phyloP scores from a whole-genome alignment of 805 yeast genomes.

The Danielia oregonensis region DNA sequence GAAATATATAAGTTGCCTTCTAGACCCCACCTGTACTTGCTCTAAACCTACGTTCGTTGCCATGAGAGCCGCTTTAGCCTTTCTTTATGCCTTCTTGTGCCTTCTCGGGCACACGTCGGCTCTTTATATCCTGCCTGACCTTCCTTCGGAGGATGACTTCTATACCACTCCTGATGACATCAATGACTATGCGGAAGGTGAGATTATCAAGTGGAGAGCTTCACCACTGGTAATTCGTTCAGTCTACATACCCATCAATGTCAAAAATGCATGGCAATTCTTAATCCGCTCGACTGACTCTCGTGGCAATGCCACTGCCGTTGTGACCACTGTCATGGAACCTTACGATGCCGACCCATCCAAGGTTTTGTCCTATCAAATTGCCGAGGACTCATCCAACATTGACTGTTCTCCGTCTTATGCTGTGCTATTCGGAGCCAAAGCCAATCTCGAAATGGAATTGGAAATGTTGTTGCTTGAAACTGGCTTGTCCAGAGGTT shows the following conservation, averaged over 20 bases:
- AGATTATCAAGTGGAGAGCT: slow-evolving; percentile 6
- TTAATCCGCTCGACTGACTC: slow-evolving; percentile 20
- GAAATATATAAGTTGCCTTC: no score
- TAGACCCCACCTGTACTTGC: no score
- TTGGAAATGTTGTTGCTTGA: slow-evolving; percentile 14
- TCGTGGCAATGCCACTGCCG: slow-evolving; percentile 17
- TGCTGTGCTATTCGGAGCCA: slow-evolving; percentile 13
- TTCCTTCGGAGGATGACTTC: slow-evolving; percentile 9
- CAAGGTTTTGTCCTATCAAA: slow-evolving; percentile 19
- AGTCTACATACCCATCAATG: neutral
- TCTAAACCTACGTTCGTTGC: no score
- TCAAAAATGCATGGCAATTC: slow-evolving; percentile 1
- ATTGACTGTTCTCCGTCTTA: slow-evolving; percentile 22
- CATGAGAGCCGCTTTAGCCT: no score
- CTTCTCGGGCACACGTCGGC: neutral
- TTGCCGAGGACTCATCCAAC: slow-evolving; percentile 19
- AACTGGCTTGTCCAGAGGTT: slow-evolving; percentile 23
- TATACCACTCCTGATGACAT: slow-evolving; percentile 7
- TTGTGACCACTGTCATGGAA: slow-evolving; percentile 19
- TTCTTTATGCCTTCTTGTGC: neutral
- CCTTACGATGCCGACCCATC: slow-evolving; percentile 22
- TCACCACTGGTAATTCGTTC: slow-evolving; percentile 3
- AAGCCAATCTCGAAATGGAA: slow-evolving; percentile 13
- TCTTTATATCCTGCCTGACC: neutral
- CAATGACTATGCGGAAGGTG: slow-evolving; percentile 6